phyloP scores from a whole-genome alignment of 2,329 filamentous ascomycete species.

The Fusarium stilboides region DNA sequence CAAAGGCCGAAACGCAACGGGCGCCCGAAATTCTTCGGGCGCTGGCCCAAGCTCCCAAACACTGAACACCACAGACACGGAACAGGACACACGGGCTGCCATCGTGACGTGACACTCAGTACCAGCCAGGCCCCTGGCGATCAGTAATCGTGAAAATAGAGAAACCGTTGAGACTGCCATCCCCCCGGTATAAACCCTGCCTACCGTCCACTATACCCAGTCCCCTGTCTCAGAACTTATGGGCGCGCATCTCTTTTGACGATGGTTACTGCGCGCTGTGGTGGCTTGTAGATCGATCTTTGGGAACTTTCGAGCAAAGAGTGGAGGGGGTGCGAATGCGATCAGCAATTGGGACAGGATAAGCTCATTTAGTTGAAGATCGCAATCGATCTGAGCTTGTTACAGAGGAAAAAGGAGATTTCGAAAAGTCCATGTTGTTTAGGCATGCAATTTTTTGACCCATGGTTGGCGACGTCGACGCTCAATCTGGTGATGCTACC shows the following conservation, averaged over 20 bases:
- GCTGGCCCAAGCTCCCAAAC: constrained; percentile 22
- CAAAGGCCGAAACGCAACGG: constrained; percentile 43
- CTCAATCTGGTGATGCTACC: constrained; percentile 10
- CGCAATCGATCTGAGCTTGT: constrained; percentile 30
- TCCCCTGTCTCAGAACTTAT: constrained; percentile 17
- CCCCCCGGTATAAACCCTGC: constrained; percentile 19
- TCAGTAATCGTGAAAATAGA: constrained; percentile 44
- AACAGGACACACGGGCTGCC: constrained; percentile 8
- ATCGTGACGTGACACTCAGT: constrained; percentile 35
- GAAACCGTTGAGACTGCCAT: constrained; percentile 39
- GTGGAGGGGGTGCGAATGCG: constrained; percentile 1
- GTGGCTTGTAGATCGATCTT: constrained; percentile 16
- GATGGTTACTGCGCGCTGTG: constrained; percentile 3
- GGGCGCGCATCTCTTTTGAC: constrained; percentile 4
- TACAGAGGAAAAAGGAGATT: constrained; percentile 22
- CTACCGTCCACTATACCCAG: constrained; percentile 3
- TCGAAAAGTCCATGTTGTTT: constrained; percentile 21
- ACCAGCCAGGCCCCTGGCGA: constrained; percentile 40
- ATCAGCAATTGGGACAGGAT: constrained; percentile 7
- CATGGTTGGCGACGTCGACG: constrained; percentile 3
- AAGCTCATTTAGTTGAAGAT: constrained; percentile 36
- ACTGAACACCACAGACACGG: constrained; percentile 11
- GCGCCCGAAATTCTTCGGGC: constrained; percentile 50
- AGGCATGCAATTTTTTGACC: constrained; percentile 29
- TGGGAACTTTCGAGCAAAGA: constrained; percentile 1